These are phyloP conservation scores for Plasmodium cynomolgi DNA, from an alignment of 169 alveolate genomes.

Conservation along the genomic window DNA sequence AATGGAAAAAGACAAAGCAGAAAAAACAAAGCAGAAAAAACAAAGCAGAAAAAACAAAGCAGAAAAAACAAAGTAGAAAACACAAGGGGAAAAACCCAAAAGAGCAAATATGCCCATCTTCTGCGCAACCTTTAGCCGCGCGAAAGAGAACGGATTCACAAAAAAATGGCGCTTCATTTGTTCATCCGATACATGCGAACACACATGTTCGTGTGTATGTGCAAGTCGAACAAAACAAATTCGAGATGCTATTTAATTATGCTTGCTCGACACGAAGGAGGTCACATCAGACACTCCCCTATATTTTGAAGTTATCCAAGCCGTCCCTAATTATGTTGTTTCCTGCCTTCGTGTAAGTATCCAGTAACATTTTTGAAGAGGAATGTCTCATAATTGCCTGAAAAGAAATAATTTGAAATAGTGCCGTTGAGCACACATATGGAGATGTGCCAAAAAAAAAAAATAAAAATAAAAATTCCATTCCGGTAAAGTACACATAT, in stretches of 20 bases:
- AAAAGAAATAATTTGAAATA: background rate
- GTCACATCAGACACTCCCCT: slow-evolving; percentile 5
- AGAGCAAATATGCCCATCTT: background rate
- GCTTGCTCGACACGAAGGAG: slow-evolving; percentile 34
- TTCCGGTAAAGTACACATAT: background rate
- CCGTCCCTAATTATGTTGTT: slow-evolving; percentile 81
- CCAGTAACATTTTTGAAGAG: slow-evolving; percentile 82
- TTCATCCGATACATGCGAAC: background rate
- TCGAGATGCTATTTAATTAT: background rate
- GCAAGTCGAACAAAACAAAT: background rate
- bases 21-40: background rate
- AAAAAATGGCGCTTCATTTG: background rate
- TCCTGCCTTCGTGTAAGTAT: slow-evolving; percentile 84
- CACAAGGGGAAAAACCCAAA: background rate
- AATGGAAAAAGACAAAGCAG: background rate
- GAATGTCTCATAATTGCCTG: slow-evolving; percentile 86
- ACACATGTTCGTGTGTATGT: background rate
- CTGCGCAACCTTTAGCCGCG: background rate
- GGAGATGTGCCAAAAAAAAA: background rate
- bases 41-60: too few species aligned
- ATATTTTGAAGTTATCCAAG: slow-evolving; percentile 79
- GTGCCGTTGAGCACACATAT: background rate
- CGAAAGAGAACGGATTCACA: background rate
- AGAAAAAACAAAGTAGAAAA: background rate
- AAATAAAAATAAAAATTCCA: background rate